Percentiles rank a stretch among this genome's conserved stretches.
phyloP scores from a whole-genome alignment of 805 yeast genomes.

The Metschnikowia cubensis region DNA sequence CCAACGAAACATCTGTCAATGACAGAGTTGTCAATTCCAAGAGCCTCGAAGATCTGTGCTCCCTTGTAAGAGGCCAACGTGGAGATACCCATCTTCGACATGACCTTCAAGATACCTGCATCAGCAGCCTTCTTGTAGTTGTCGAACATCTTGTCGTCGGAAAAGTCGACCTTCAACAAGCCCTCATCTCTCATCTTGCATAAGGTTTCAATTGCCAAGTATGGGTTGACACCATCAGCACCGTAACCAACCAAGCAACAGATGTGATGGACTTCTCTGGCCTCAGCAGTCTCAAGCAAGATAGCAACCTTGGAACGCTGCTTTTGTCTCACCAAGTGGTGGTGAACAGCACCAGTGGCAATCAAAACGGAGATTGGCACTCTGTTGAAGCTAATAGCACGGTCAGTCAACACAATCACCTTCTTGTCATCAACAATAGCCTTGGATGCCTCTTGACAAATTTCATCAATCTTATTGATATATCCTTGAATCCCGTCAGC shows the following conservation, averaged over 20 bases:
- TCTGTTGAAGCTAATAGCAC: slow-evolving; percentile 52
- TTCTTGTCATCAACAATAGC: slow-evolving; percentile 76
- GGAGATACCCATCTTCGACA: slow-evolving; percentile 99
- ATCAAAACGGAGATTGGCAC: slow-evolving; percentile 82
- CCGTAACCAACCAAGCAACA: slow-evolving; percentile 95
- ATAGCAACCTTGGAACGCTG: slow-evolving; percentile 94
- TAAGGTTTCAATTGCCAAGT: slow-evolving; percentile 85
- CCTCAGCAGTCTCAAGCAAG: slow-evolving; percentile 91
- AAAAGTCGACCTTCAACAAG: slow-evolving; percentile 52
- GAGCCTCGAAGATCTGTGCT: slow-evolving; percentile 96
- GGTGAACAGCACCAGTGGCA: slow-evolving; percentile 97
- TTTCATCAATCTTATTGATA: slow-evolving; percentile 75
- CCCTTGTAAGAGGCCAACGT: slow-evolving; percentile 98
- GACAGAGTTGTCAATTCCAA: slow-evolving; percentile 93
- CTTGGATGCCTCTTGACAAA: slow-evolving; percentile 81
- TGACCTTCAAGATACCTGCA: slow-evolving; percentile 90
- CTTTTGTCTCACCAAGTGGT: slow-evolving; percentile 90
- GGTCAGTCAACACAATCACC: slow-evolving; percentile 75
- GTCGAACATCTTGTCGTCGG: slow-evolving; percentile 57
- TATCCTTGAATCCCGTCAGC: slow-evolving; percentile 84
- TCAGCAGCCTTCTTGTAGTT: slow-evolving; percentile 85
- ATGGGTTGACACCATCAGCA: slow-evolving; percentile 94
- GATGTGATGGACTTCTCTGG: slow-evolving; percentile 94
- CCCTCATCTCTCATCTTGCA: slow-evolving; percentile 80
- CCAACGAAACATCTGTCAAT: slow-evolving; percentile 95